Base-by-base conservation (phyloP, 2,329 filamentous ascomycete species). In the Dothideomycetes sp. region DNA sequence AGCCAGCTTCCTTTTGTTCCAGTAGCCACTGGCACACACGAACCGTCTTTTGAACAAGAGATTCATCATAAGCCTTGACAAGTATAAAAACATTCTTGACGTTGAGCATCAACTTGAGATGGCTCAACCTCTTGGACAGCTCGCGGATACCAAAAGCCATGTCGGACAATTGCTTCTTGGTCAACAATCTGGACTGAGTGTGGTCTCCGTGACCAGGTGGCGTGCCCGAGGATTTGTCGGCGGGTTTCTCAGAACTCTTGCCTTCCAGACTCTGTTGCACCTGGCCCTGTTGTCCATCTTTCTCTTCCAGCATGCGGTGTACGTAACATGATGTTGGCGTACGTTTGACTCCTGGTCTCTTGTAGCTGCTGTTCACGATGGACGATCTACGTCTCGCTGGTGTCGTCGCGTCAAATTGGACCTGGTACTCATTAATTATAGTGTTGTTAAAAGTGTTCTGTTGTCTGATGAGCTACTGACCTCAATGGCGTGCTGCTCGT, bases 91-190 rank as follows among this genome's bases (percentile, higher is more conserved):
- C 79, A 42, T 76, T 82, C 57, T 77, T 78, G 49, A 94, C 85
- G 39, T 81, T 80, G 49, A 94, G 77, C 58, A 82, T 84, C 47
- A 98, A 70, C 44, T 81, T 77, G 58, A 96, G 80, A 60, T 80
- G 87, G 37, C 85, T 84, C 45, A 96, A 65, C 45, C 84, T 82
- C 55, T 94, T 83, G 20, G 84, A 89, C 44, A 98, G 68, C 62
- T 95, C 86, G 33, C 91, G 74, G 44, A 96, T 91, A 18, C 89
- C 88, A 78, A 89, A 88, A 0, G 89, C 88, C 89, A 98, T 96
- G 53, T 96, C 91, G 11, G 83, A 87, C 29, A 98, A 71, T 62
- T 98, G 86, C 60, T 84, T 87, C 67, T 96, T 96, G 1, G 88
- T 95, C 50, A 96, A 70, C 35, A 95, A 74, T n/a, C 89, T 75